Evolutionary conservation across 2,329 filamentous ascomycete species (phyloP).

Genomic region (Teratosphaeria destructans): DNA sequence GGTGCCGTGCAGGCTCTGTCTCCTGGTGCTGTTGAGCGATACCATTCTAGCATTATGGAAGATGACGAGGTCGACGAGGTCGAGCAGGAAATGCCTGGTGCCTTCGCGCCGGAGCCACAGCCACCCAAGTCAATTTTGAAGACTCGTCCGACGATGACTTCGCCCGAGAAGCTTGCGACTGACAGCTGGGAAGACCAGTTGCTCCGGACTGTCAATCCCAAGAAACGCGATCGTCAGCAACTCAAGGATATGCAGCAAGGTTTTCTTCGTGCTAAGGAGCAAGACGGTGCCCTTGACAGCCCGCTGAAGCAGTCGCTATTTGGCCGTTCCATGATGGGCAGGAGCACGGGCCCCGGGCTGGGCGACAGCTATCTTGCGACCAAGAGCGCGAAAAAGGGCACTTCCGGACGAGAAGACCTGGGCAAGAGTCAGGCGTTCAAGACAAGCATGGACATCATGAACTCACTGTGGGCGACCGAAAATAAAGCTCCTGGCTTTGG

Average conservation of each 20-base stretch:
- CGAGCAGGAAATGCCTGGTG: conserved; percentile 66
- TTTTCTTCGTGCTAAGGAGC: conserved; percentile 41
- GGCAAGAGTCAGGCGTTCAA: conserved; percentile 52
- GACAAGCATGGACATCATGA: conserved; percentile 92
- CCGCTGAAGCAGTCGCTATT: conserved; percentile 82
- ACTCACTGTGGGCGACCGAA: conserved; percentile 73
- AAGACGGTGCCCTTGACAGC: conserved; percentile 22
- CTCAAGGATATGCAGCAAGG: conserved; percentile 55
- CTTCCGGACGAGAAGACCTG: conserved; percentile 7
- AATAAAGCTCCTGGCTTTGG: conserved; percentile 37
- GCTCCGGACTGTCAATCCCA: conserved; percentile 84
- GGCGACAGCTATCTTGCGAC: conserved; percentile 23
- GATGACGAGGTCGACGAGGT: conserved; percentile 61
- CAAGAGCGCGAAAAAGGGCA: conserved; percentile 23
- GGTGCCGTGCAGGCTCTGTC: conserved; percentile 22
- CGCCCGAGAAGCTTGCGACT: conserved; percentile 47
- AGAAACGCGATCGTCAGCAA: conserved; percentile 76
- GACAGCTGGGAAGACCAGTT: conserved; percentile 92
- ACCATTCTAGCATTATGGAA: conserved; percentile 20
- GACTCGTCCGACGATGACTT: conserved; percentile 31
- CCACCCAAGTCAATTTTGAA: conserved; percentile 42
- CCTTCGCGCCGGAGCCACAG: conserved; percentile 62
- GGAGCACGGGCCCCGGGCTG: conserved; percentile 20
- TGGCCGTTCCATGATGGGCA: conserved; percentile 31
- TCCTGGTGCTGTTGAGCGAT: conserved; percentile 17